Evolutionary conservation across 208 protist genomes (phyloP), one percentile per base, ranked within the genome.

Genomic region (Trypanosoma brucei): DNA sequence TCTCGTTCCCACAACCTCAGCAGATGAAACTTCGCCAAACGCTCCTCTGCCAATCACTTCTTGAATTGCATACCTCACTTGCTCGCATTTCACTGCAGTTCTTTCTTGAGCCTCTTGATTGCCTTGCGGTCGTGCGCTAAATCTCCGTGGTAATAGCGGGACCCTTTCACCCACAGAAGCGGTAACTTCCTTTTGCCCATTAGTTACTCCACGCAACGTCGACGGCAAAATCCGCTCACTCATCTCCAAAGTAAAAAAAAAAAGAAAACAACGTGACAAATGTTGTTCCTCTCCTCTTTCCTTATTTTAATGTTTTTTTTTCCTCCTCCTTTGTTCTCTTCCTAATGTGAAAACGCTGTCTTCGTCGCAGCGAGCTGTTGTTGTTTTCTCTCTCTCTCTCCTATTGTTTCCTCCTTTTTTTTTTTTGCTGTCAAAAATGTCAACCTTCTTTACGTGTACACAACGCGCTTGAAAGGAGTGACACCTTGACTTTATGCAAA

Each of bases 11-110:
- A 64, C 46, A 9, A 83, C 80, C 33, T 71, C 78, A 4, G 97
- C 97, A 37, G 94, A 75, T 30, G 95, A 89, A 7, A 99, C 98
- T 9, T 98, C 92, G 48, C 98, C 98, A 76, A 99, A 99, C 49
- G 90, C 98, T 40, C 98, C 98, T 58, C 95, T 87, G 30, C 98
- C 98, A 60, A 99, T 79, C 3, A 97, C 69, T 13, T 78, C 72
- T 7, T 90, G 70, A 34, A 79, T 76, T 14, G 70, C 78, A 74
- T 97, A 97, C 36, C 55, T 70, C 31, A 44, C 13, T 22, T 22
- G 22, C 22, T 22, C 22, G 22, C 22, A 22, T 22, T 22, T 22
- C 22, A 0, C 42, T 11, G 42, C 11, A 46, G 6, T 46, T 11
- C 42, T 46, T 6, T 11, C 11, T 11, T 11, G 11, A 46, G 8